Base-by-base conservation (phyloP, 768 basidiomycete genomes). In the Mrakia gelida region DNA sequence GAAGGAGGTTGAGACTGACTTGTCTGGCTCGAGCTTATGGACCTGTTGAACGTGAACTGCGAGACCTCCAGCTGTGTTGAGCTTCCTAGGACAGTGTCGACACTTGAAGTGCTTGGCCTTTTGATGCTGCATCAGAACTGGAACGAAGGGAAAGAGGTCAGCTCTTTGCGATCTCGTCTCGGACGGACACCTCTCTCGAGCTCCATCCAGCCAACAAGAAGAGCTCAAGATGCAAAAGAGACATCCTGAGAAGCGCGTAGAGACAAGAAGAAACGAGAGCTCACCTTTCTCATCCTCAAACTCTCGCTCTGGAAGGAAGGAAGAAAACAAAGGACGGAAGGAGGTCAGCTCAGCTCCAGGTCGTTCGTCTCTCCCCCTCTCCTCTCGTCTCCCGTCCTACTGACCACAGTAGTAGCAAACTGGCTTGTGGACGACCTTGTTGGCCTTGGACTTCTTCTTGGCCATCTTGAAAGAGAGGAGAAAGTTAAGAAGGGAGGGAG, bases 41-140 rank as follows among this genome's bases (percentile, higher is more conserved):
- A 99, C 97, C 84, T 99, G 97, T 83, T 98, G 95, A 74, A 96
- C 93, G 83, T 99, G 97, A 4, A 98, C 97, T 10, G 95, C 95
- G 41, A 99, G 87, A 84, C 97, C 97, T 81, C 97, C 97, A 4
- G 97, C 97, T 34, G 83, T 83, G 83, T 99, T 98, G 80, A 99
- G 86, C 80, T 95, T 89, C 79, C 97, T 88, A 28, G 97, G 96
- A 84, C 96, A 98, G 88, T 96, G 90, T 79, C 91, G 90, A 82
- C 97, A 98, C 85, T 97, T 97, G 88, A 98, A 99, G 84, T 98
- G 96, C 85, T 99, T 99, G 18, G 97, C 96, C 86, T 98, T 98
- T 84, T 99, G 96, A 85, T 99, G 96, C 85, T 97, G 95, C 90
- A 98, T 94, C 80, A 99, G 89, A 81, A 99, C 97, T 95, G 82